Evolutionary conservation across 2,329 filamentous ascomycete species (phyloP).

Genomic region (Cercospora sojina): DNA sequence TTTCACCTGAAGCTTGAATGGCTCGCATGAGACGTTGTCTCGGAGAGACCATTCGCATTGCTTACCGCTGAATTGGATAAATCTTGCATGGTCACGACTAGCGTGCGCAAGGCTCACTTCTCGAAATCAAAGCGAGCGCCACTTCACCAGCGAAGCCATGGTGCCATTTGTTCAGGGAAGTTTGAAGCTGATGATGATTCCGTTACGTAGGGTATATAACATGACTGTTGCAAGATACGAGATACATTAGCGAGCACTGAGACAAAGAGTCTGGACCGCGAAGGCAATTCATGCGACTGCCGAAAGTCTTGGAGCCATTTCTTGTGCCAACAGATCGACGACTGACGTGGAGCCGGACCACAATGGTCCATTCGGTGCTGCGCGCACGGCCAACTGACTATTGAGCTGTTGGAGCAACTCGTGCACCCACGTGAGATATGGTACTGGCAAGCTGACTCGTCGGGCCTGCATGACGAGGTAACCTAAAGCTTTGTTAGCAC

Average conservation of each 20-base stretch:
- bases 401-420: constrained; percentile 19
- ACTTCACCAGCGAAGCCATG: neutral
- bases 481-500: constrained; percentile 1
- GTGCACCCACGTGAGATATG: constrained; percentile 19
- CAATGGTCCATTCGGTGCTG: constrained; percentile 4
- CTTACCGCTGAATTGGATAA: neutral
- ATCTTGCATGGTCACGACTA: neutral
- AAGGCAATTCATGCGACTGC: neutral
- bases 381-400: constrained; percentile 8
- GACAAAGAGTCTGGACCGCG: neutral
- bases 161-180: neutral
- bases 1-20: constrained; percentile 7
- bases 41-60: neutral
- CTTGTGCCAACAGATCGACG: neutral
- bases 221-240: neutral
- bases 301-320: neutral
- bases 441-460: constrained; percentile 14
- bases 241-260: neutral
- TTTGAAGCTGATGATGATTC: neutral
- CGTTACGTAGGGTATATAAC: neutral
- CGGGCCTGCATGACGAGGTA: constrained; percentile 21
- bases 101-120: neutral
- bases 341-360: neutral
- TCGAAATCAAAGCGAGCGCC: neutral
- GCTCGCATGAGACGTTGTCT: neutral